Conservation (phyloP, 805 yeast genomes). For the Barnettozyma pratensis region DNA sequence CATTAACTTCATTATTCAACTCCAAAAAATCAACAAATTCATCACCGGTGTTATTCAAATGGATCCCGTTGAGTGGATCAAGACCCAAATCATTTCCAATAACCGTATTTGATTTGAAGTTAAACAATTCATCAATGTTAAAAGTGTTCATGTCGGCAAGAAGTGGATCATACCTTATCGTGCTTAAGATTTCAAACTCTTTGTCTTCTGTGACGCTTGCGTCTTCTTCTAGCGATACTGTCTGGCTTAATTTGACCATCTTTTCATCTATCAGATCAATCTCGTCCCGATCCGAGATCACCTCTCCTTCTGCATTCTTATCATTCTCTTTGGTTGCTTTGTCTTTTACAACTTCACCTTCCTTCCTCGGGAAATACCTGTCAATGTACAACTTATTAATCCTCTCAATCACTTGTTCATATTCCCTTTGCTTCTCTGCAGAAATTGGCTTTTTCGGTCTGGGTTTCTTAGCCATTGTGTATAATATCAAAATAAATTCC, state of each 20-base stretch:
- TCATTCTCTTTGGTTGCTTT: background rate
- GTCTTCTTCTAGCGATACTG: constrained; percentile 5
- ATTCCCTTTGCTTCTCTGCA: constrained; percentile 2
- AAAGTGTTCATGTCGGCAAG: constrained; percentile 23
- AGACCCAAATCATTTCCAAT: background rate
- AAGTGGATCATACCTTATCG: constrained; percentile 72
- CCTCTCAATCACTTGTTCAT: background rate
- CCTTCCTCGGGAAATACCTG: background rate
- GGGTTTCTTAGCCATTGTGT: background rate
- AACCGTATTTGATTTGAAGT: background rate
- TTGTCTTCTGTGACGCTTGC: constrained; percentile 7
- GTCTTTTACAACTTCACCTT: no score
- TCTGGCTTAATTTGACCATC: constrained; percentile 3
- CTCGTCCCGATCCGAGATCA: no score
- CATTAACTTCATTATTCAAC: background rate
- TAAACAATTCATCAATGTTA: background rate
- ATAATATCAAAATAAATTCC: no score
- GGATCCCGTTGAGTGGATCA: background rate
- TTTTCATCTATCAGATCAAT: constrained; percentile 2
- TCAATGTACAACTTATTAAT: constrained; percentile 4
- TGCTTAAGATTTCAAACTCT: constrained; percentile 56
- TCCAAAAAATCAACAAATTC: background rate
- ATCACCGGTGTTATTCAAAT: background rate
- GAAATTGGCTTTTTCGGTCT: background rate
- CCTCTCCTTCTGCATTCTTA: background rate